Evolutionary conservation across 768 basidiomycete genomes (phyloP), one percentile per base, ranked within the genome.

Genomic region (Termitomyces heimii): DNA sequence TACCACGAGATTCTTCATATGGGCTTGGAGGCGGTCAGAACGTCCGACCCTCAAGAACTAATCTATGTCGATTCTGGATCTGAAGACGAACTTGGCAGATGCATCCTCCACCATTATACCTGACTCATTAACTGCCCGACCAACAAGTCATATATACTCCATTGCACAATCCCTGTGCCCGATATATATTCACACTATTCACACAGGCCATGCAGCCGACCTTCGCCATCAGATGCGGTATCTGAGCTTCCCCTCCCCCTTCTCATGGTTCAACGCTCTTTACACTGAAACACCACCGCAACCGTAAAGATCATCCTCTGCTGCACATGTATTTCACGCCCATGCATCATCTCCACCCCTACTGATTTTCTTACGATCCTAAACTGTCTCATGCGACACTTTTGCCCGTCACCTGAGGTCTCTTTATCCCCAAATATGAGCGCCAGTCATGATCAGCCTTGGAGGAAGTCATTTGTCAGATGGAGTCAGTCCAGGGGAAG

Each of bases 401-500:
- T n/a, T 81, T 82, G 4, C 79, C 84, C 79, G 43, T 80, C 82
- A 4, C 78, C 82, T 3, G 70, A 77, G 54, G 64, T 54, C 13
- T 62, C 62, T n/a, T 73, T 73, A 1, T 73, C 75, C 4, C 73
- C 79, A 48, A 62, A 56, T 48, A 66, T 70, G 16, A 66, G 61
- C 53, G 67, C 62, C 44, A 66, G 59, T 29, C 53, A 54, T 7
- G 26, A 13, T 5, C 53, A 62, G 28, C 32, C 32, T 49, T 66
- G 70, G 42, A 68, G 65, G 54, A 72, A 71, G 54, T 72, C 76
- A 0, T 60, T 77, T 60, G 79, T 79, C 26, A 68, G 71, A 29
- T 73, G 80, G 51, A 83, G 84, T 67, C 75, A 70, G 49, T 82
- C 84, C 20, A 68, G 78, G 31, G 83, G 80, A 9, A 75, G 84